Percentiles rank a stretch among this genome's conserved stretches.
These are phyloP conservation scores for Monosporozyma yasuniensis DNA, from an alignment of 805 yeast species.

Conservation along the genomic window DNA sequence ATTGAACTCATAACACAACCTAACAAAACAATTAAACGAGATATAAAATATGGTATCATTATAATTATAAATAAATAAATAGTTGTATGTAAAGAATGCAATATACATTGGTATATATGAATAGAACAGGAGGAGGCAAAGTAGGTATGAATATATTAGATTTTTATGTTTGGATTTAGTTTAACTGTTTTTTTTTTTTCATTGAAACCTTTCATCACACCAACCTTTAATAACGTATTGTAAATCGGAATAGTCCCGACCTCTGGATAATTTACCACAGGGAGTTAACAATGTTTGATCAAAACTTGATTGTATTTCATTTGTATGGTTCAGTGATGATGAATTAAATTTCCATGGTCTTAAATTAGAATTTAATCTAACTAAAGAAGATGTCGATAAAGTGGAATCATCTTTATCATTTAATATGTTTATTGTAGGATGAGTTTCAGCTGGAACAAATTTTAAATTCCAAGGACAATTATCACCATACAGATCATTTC, in stretches of 20 bases:
- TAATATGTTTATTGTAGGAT: not conserved
- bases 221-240: slow-evolving; percentile 31
- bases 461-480: slow-evolving; percentile 19
- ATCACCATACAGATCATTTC: slow-evolving; percentile 27
- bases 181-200: not conserved
- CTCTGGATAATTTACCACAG: slow-evolving; percentile 21
- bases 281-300: slow-evolving; percentile 12
- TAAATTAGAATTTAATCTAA: slow-evolving; percentile 20
- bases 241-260: slow-evolving; percentile 11
- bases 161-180: not conserved
- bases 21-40: not conserved
- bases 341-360: slow-evolving; percentile 18
- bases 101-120: not conserved
- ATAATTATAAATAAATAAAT: not conserved
- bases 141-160: not conserved
- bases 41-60: not conserved
- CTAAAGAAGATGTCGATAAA: slow-evolving; percentile 18
- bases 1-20: not conserved
- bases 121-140: too few relatives aligned
- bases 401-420: too few relatives aligned
- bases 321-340: not conserved
- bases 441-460: slow-evolving; percentile 9
- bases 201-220: slow-evolving; percentile 24
- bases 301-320: not conserved
- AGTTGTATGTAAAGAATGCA: not conserved